Conservation (phyloP, 768 basidiomycete genomes). For the Paxillus ammoniavirescens region DNA sequence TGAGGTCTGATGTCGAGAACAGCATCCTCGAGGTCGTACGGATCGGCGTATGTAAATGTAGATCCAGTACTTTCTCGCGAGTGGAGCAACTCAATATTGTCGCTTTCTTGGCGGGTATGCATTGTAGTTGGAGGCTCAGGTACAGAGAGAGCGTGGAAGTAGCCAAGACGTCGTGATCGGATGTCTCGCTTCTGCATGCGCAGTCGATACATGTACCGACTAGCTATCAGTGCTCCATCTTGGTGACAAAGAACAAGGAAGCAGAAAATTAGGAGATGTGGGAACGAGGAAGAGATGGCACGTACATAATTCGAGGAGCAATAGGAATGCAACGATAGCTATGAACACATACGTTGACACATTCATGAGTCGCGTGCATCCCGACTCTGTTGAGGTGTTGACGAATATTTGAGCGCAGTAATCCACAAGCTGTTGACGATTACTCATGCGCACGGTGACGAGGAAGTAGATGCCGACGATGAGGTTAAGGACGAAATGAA, state of each 20-base stretch:
- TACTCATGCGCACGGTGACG: slow-evolving; percentile 45
- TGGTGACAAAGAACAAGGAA: not conserved
- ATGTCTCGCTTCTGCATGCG: slow-evolving; percentile 47
- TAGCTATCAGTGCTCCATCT: slow-evolving; percentile 56
- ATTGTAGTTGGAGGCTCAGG: slow-evolving; percentile 7
- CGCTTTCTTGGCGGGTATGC: slow-evolving; percentile 26
- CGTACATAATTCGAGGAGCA: slow-evolving; percentile 60
- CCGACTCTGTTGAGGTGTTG: slow-evolving; percentile 38
- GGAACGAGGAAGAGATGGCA: slow-evolving; percentile 6
- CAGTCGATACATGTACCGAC: slow-evolving; percentile 53
- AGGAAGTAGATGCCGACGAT: slow-evolving; percentile 52
- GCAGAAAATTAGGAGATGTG: not conserved
- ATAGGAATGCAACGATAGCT: slow-evolving; percentile 40
- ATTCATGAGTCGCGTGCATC: slow-evolving; percentile 44
- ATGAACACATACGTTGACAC: slow-evolving; percentile 47
- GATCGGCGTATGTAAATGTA: slow-evolving; percentile 1
- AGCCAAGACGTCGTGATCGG: slow-evolving; percentile 33
- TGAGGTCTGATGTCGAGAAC: slow-evolving; percentile 23
- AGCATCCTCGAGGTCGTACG: slow-evolving; percentile 10
- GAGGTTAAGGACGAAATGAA: slow-evolving; percentile 57
- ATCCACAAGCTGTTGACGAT: slow-evolving; percentile 39
- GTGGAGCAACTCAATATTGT: slow-evolving; percentile 28
- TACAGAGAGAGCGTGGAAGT: slow-evolving; percentile 27
- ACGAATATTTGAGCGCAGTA: slow-evolving; percentile 47
- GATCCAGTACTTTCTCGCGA: slow-evolving; percentile 8